These are phyloP conservation scores for Thermothielavioides terrestris DNA, from an alignment of 495 filamentous ascomycete species.

Conservation along the genomic window DNA sequence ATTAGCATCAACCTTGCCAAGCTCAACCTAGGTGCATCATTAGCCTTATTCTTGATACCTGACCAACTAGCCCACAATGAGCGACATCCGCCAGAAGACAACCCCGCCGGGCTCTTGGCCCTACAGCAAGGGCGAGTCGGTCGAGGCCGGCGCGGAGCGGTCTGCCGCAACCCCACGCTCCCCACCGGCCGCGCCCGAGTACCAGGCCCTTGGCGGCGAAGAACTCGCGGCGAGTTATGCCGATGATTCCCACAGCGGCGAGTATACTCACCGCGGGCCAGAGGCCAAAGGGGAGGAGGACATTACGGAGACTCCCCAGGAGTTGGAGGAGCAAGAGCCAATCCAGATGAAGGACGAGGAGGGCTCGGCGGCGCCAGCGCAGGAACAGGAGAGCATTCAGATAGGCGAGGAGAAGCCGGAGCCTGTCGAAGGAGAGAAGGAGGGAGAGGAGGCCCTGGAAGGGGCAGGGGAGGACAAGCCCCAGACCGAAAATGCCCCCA, in stretches of 20 bases:
- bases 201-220: background rate
- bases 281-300: conserved; percentile 8
- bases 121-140: conserved; percentile 12
- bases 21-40: too few species aligned
- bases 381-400: conserved; percentile 2
- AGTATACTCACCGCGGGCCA: conserved; percentile 18
- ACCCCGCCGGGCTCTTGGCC: conserved; percentile 19
- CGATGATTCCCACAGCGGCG: conserved; percentile 1
- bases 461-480: conserved; percentile 3
- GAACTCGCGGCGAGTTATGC: background rate
- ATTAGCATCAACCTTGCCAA: too few species aligned
- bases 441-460: conserved; percentile 37
- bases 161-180: conserved; percentile 10
- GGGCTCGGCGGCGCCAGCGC: background rate
- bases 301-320: too few species aligned
- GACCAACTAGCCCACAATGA: conserved; percentile 15
- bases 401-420: conserved; percentile 10
- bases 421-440: conserved; percentile 39
- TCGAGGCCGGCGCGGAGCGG: conserved; percentile 2
- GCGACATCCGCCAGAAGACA: conserved; percentile 22
- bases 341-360: conserved; percentile 14
- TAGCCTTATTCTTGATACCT: background rate
- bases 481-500: background rate
- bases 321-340: conserved; percentile 7
- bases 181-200: conserved; percentile 2